A percentile compares a stretch with the other conserved stretches of the same genome.
Evolutionary conservation across 2,329 filamentous ascomycete genomes (phyloP).

Genomic region (Talaromyces sp.): DNA sequence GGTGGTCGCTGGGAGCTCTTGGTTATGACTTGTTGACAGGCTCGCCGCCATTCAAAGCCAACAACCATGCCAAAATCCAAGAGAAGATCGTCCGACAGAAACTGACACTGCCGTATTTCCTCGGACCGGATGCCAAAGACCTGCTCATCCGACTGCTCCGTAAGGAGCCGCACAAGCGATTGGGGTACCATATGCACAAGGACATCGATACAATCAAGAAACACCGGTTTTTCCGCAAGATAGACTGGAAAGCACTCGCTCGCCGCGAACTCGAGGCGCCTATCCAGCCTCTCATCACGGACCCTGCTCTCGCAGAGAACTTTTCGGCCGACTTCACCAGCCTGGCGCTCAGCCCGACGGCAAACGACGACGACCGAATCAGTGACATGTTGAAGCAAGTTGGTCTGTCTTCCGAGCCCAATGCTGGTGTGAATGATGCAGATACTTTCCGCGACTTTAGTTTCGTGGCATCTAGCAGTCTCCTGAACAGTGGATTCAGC

Average conservation of each 20-base stretch:
- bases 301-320: conserved; percentile 94
- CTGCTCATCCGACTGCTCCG: conserved; percentile 81
- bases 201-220: conserved; percentile 81
- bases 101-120: conserved; percentile 79
- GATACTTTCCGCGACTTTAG: conserved; percentile 46
- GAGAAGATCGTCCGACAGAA: conserved; percentile 96
- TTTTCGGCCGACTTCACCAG: conserved; percentile 91
- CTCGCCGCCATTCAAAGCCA: conserved; percentile 80
- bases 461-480: conserved; percentile 43
- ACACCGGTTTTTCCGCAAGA: conserved; percentile 94
- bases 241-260: conserved; percentile 87
- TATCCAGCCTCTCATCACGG: conserved; percentile 88
- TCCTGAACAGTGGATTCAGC: conserved; percentile 37
- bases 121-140: conserved; percentile 89
- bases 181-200: conserved; percentile 83
- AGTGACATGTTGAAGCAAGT: conserved; percentile 15
- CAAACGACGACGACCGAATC: conserved; percentile 26
- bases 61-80: conserved; percentile 91
- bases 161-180: conserved; percentile 86
- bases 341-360: conserved; percentile 69
- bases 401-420: conserved; percentile 14
- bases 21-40: conserved; percentile 92
- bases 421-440: conserved; percentile 19
- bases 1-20: conserved; percentile 95
- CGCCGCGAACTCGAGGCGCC: conserved; percentile 78